These are phyloP conservation scores for Aspergillus neoniger DNA, from an alignment of 2,329 filamentous ascomycete genomes.

Conservation along the genomic window DNA sequence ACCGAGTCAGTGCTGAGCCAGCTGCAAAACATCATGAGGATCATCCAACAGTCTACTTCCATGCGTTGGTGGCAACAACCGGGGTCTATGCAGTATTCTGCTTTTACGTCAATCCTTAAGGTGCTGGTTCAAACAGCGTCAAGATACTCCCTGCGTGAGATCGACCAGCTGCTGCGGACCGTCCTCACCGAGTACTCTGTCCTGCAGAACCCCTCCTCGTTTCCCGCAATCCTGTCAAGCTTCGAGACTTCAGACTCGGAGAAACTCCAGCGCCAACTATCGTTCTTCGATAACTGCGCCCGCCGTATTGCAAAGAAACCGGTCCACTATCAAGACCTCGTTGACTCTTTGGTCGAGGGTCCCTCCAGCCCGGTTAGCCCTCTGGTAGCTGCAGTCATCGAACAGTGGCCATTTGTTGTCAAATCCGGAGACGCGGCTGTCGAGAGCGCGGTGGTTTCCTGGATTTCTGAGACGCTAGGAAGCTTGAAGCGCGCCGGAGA, in stretches of 20 bases:
- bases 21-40: slow-evolving; percentile 76
- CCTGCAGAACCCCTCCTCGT: slow-evolving; percentile 36
- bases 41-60: slow-evolving; percentile 76
- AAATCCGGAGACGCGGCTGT: slow-evolving; percentile 52
- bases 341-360: slow-evolving; percentile 42
- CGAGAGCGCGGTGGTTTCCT: slow-evolving; percentile 54
- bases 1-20: slow-evolving; percentile 67
- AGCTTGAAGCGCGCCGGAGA: slow-evolving; percentile 57
- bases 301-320: slow-evolving; percentile 73
- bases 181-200: slow-evolving; percentile 42
- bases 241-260: slow-evolving; percentile 37
- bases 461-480: slow-evolving; percentile 61
- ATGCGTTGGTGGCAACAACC: slow-evolving; percentile 87
- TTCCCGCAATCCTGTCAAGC: slow-evolving; percentile 42
- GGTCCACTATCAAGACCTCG: slow-evolving; percentile 72
- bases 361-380: slow-evolving; percentile 57
- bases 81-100: slow-evolving; percentile 44
- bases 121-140: slow-evolving; percentile 36
- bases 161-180: slow-evolving; percentile 36
- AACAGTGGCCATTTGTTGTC: slow-evolving; percentile 74
- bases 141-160: slow-evolving; percentile 34
- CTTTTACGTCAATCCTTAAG: slow-evolving; percentile 45
- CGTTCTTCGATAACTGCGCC: slow-evolving; percentile 83
- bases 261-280: slow-evolving; percentile 49
- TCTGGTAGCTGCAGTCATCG: slow-evolving; percentile 67